Evolutionary conservation across 306 rosid species (phyloP).

Genomic region (Cicer cuneatum): DNA sequence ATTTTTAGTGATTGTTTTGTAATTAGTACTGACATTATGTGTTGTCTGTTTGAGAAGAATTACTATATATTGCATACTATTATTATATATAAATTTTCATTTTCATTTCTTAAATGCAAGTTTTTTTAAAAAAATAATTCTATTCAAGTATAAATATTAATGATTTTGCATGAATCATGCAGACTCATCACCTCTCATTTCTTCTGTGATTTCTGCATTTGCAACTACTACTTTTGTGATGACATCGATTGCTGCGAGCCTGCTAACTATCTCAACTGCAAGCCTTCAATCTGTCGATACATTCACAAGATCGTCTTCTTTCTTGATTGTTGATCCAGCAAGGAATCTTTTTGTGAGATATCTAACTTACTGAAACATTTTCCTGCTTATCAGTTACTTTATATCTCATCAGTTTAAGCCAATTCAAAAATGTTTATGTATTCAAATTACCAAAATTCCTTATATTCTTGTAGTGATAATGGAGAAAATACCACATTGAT

Average conservation of each 20-base stretch:
- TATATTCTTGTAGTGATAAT: background rate
- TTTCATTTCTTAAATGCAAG: slow-evolving; percentile 5
- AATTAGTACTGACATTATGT: slow-evolving; percentile 6
- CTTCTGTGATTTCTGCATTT: slow-evolving; percentile 64
- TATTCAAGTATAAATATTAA: slow-evolving; percentile 9
- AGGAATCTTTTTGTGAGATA: slow-evolving; percentile 78
- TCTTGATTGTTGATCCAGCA: slow-evolving; percentile 68
- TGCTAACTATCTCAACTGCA: slow-evolving; percentile 80
- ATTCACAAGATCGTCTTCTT: slow-evolving; percentile 58
- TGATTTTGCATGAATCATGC: slow-evolving; percentile 47
- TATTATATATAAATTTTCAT: background rate
- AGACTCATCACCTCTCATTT: slow-evolving; percentile 69
- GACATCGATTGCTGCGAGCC: slow-evolving; percentile 71
- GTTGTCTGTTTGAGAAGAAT: too few species aligned
- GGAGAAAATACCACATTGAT: slow-evolving; percentile 41
- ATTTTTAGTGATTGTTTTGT: slow-evolving; percentile 28
- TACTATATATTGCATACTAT: slow-evolving; percentile 2
- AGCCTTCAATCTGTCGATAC: slow-evolving; percentile 75
- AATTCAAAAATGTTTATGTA: too few species aligned
- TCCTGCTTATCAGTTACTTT: background rate
- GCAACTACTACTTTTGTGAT: slow-evolving; percentile 66
- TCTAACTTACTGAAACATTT: slow-evolving; percentile 33
- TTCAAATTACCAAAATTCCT: background rate
- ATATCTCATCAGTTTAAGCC: too few species aligned
- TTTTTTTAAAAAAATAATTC: background rate